Percentiles rank a stretch among this genome's conserved stretches.
phyloP scores from a whole-genome alignment of 2,329 filamentous ascomycete genomes.

The Metarhizium guizhouense region DNA sequence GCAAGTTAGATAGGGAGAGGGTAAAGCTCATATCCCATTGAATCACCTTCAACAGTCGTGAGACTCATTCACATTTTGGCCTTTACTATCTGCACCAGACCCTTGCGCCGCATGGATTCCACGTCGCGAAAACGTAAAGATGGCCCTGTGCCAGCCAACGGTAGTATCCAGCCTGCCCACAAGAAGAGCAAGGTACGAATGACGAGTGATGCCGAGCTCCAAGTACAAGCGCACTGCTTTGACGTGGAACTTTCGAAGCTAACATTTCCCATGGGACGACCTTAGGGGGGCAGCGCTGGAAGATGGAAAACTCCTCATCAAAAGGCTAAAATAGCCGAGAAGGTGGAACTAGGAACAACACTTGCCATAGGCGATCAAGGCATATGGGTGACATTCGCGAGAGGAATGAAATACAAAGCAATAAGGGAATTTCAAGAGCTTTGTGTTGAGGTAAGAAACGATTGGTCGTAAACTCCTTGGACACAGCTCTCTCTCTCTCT shows the following conservation, averaged over 20 bases:
- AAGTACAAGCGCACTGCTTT: neutral
- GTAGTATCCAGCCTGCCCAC: conserved; percentile 13
- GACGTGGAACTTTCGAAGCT: neutral
- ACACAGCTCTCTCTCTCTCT: neutral
- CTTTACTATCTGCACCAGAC: no score
- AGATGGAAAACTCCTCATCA: conserved; percentile 56
- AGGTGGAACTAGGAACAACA: conserved; percentile 31
- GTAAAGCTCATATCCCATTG: no score
- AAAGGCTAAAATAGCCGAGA: conserved; percentile 35
- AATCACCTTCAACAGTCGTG: no score
- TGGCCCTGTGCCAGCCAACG: conserved; percentile 13
- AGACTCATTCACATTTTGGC: no score
- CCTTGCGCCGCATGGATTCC: neutral
- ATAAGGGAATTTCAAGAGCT: conserved; percentile 57
- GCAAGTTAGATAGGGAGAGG: no score
- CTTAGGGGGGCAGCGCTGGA: conserved; percentile 41
- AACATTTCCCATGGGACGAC: neutral
- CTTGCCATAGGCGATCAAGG: conserved; percentile 63
- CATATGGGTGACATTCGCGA: conserved; percentile 70
- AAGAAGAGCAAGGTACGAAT: conserved; percentile 34
- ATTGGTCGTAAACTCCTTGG: no score
- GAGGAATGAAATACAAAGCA: conserved; percentile 62
- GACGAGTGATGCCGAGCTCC: neutral
- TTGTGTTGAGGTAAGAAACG: conserved; percentile 51
- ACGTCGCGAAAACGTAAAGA: conserved; percentile 27